phyloP scores from a whole-genome alignment of 805 yeast species.

The Blastobotrys peoriensis region DNA sequence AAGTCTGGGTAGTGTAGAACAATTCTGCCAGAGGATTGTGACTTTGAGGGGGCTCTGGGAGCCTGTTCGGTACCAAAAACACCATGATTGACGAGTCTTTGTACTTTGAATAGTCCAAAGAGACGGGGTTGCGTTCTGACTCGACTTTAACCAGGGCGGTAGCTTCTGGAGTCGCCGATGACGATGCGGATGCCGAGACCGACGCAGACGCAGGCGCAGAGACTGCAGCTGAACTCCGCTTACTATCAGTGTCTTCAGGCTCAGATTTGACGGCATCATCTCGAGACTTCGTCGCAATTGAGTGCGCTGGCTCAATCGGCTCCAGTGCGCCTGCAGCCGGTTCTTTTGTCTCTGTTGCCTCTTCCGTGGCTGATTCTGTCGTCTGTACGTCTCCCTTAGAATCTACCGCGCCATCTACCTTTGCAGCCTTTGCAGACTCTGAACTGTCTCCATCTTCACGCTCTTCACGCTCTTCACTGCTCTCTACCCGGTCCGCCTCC shows the following conservation, averaged over 20 bases:
- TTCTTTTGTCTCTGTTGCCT: not conserved
- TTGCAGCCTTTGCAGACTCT: not conserved
- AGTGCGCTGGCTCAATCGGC: no score
- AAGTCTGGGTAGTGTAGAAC: slow-evolving; percentile 79
- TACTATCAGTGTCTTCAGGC: no score
- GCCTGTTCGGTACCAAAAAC: slow-evolving; percentile 28
- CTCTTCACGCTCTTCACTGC: no score
- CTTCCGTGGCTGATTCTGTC: not conserved
- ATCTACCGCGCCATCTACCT: not conserved
- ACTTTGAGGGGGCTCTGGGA: slow-evolving; percentile 32
- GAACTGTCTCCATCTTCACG: no score
- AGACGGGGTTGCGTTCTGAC: slow-evolving; percentile 7
- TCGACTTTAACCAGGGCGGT: not conserved
- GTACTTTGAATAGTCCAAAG: slow-evolving; percentile 8
- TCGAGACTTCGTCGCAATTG: not conserved
- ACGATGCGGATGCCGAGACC: not conserved
- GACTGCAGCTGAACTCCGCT: not conserved
- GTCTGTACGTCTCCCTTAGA: not conserved
- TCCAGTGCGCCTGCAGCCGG: no score
- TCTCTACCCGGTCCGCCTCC: no score
- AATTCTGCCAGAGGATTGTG: slow-evolving; percentile 65
- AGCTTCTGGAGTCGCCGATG: not conserved
- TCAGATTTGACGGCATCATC: not conserved
- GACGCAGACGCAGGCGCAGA: not conserved
- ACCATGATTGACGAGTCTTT: slow-evolving; percentile 22